Base-by-base conservation (phyloP, 306 rosid genomes). In the Corylus americana region DNA sequence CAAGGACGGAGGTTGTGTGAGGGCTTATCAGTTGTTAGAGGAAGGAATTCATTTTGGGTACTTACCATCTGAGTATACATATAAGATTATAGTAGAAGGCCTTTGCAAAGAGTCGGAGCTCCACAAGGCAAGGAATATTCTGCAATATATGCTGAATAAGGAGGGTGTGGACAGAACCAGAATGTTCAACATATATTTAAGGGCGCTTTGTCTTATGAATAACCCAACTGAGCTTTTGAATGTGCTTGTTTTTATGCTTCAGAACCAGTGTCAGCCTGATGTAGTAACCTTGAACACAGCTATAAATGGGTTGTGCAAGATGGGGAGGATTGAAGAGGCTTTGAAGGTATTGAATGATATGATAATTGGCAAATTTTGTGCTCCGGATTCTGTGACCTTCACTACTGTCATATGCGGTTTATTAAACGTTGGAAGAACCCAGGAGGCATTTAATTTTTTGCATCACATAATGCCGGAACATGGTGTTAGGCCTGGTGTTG, bases 251-350 rank as follows among this genome's bases (percentile, higher is more conserved):
- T 76, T 39, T 25, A 92, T 94, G 98, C 90, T 92, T 85, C 90
- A 90, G 86, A 88, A 76, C 70, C 80, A 83, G 42, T 92, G 95
- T 82, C 84, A 79, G 35, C 87, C 90, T 42, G 91, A 94, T 74
- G 93, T 87, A 72, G 86, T 94, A 70, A 88, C 97, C 49, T 91
- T 94, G 69, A 92, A 92, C 76, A 92, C 90, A 1, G 84, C 92
- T 42, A 85, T 92, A 77, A 91, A 92, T 44, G 97, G 97, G 31
- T 85, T 92, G 79, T 92, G 97, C 90, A 92, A 90, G 82, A 88
- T 77, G 86, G 93, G 90, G 62, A 92, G 92, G 80, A 82, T 92
- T 18, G 92, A 84, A 61, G 95, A 92, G 75, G 93, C 98, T 70
- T 73, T 87, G 17, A 87, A 85, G 83, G 90, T 94, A 37, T 80